Evolutionary conservation across 176 grass and related monocot species (phyloP).

Genomic region (Otatea glauca): DNA sequence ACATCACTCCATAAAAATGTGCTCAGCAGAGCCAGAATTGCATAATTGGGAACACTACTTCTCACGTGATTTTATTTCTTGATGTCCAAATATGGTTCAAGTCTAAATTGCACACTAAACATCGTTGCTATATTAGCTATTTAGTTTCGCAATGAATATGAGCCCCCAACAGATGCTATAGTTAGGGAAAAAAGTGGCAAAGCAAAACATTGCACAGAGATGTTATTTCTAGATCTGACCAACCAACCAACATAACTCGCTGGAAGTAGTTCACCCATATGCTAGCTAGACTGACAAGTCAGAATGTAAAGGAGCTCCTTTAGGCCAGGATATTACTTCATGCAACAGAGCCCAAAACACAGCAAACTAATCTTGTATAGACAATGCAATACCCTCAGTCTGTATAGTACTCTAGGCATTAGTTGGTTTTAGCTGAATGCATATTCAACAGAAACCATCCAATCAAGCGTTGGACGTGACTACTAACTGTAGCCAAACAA

Average conservation of each 20-base stretch:
- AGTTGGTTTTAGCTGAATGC: constrained; percentile 14
- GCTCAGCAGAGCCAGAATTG: constrained; percentile 44
- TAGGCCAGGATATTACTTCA: constrained; percentile 21
- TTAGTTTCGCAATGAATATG: constrained; percentile 7
- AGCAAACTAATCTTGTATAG: constrained; percentile 25
- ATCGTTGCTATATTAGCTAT: constrained; percentile 23
- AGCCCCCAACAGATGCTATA: not conserved
- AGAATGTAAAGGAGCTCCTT: constrained; percentile 11
- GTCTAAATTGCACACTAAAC: constrained; percentile 39
- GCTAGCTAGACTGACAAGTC: not conserved
- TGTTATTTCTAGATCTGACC: constrained; percentile 12
- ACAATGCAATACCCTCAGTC: constrained; percentile 22
- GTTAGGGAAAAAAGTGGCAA: not conserved
- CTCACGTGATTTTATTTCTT: constrained; percentile 28
- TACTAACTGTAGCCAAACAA: constrained; percentile 9
- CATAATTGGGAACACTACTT: constrained; percentile 23
- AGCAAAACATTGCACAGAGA: constrained; percentile 8
- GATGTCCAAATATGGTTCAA: constrained; percentile 29
- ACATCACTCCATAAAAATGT: constrained; percentile 45
- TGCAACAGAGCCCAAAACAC: constrained; percentile 19
- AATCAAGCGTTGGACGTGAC: constrained; percentile 33
- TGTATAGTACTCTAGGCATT: constrained; percentile 4
- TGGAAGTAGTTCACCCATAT: constrained; percentile 26
- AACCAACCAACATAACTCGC: not conserved
- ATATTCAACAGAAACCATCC: constrained; percentile 27